Base-by-base conservation (phyloP, 495 filamentous ascomycete species). In the Aspergillus biplanus region DNA sequence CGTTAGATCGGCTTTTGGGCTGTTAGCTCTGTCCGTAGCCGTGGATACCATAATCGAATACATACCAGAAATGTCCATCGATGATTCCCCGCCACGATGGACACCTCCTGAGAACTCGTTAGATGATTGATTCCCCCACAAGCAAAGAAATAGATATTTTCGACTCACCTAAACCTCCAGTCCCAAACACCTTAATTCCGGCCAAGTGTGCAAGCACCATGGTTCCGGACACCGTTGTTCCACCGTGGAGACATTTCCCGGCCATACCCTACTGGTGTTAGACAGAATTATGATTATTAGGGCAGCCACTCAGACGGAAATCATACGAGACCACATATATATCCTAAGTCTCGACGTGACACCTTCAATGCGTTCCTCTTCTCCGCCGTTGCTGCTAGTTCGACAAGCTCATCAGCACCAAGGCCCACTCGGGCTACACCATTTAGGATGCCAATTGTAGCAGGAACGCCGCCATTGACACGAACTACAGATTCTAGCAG, bases 151-250 rank as follows among this genome's bases (percentile, higher is more conserved):
- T 44, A 27, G 1, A 8, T 11, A 44, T 44, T 11, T 44, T 7
- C 2, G 8, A 64, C 63, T 44, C 68, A 79, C 79, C 82, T 60
- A 84, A 71, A 52, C 82, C 82, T 52, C 87, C 95, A 11, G 95
- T 98, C 4, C 92, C 94, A 77, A 99, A 97, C 21, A 99, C 87
- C 64, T 86, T 87, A 70, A 99, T 97, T 2, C 94, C 95, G 52
- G 92, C 95, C 63, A 92, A 76, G 61, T 92, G 82, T 15, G 95
- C 92, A 6, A 98, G 84, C 37, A 97, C 72, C 92, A 95, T 97
- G 4, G 95, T 99, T 1, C 90, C 93, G 5, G 93, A 87, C 50
- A 99, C 88, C 0, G 95, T 99, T 4, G 95, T 99, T 1, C 95
- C 95, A 46, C 93, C 95, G 69, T 95, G 88, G 27, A 93, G 82